phyloP scores from a whole-genome alignment of 2,329 filamentous ascomycete genomes.

The Clonostachys chloroleuca region DNA sequence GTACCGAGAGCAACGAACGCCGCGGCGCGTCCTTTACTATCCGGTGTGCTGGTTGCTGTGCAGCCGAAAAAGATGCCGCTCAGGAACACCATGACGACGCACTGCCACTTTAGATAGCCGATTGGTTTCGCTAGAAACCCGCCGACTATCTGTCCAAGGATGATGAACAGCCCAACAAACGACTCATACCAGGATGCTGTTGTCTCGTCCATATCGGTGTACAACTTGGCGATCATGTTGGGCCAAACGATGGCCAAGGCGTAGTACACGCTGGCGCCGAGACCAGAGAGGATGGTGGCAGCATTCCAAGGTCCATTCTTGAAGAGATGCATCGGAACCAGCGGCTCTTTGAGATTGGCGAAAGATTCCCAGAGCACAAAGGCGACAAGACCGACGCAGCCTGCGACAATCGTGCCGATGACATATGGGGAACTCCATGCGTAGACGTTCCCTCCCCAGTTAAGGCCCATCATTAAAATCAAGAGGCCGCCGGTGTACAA shows the following conservation, averaged over 20 bases:
- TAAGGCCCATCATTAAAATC: conserved; percentile 16
- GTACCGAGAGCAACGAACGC: conserved; percentile 20
- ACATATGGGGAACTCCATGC: conserved; percentile 21
- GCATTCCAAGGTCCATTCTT: conserved; percentile 21
- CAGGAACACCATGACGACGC: conserved; percentile 15
- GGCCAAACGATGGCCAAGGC: conserved; percentile 30
- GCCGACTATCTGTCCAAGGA: conserved; percentile 15
- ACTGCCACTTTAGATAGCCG: conserved; percentile 23
- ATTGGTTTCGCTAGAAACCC: conserved; percentile 16
- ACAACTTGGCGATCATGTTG: conserved; percentile 21
- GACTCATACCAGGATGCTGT: conserved; percentile 15
- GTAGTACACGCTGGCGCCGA: conserved; percentile 30
- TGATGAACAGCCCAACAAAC: conserved; percentile 18
- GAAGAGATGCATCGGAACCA: conserved; percentile 28
- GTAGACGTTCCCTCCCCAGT: conserved; percentile 19
- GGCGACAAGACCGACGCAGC: conserved; percentile 10
- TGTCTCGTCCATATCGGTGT: conserved; percentile 14
- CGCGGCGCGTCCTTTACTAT: conserved; percentile 14
- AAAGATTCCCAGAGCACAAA: conserved; percentile 18
- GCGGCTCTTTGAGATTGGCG: conserved; percentile 21
- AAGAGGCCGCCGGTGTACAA: conserved; percentile 16
- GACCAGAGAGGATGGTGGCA: conserved; percentile 19
- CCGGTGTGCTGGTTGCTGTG: conserved; percentile 18
- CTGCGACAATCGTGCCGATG: conserved; percentile 20
- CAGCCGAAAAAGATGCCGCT: conserved; percentile 21